Percentiles rank a stretch among this genome's conserved stretches.
Conservation (phyloP, 139 green algal species). For the Micromonas commoda region DNA sequence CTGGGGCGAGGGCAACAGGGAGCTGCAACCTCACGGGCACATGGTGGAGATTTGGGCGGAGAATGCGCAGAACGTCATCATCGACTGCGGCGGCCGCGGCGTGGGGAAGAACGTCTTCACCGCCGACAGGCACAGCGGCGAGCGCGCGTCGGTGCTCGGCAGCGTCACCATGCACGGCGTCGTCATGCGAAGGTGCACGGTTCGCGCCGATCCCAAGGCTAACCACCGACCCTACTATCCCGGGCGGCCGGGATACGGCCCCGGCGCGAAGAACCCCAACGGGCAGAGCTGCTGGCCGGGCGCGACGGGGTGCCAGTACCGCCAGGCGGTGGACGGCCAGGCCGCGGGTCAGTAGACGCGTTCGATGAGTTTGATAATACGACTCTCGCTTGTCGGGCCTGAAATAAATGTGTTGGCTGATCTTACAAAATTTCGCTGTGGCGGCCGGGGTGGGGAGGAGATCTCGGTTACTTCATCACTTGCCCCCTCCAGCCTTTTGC, state of each 20-base stretch:
- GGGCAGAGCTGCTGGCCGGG: conserved; percentile 14
- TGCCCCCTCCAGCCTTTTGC: background rate
- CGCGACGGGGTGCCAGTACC: conserved; percentile 9
- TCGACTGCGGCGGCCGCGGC: conserved; percentile 22
- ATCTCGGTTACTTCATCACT: too few species aligned
- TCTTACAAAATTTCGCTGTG: background rate
- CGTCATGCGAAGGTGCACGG: background rate
- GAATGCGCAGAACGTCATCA: conserved; percentile 8
- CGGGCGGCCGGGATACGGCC: conserved; percentile 16
- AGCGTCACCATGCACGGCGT: conserved; percentile 6
- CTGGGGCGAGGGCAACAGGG: conserved; percentile 16
- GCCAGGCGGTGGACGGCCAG: background rate
- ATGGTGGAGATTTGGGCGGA: conserved; percentile 25
- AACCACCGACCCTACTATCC: conserved; percentile 12
- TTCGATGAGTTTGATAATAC: background rate
- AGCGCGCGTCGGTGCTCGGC: background rate
- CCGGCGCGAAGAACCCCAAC: conserved; percentile 5
- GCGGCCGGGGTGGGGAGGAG: too few species aligned
- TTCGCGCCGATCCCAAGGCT: background rate
- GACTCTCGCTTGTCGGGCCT: background rate
- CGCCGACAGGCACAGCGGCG: background rate
- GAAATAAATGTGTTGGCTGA: background rate
- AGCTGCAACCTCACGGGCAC: conserved; percentile 9
- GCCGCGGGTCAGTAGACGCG: background rate
- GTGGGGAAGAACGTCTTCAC: background rate